A percentile compares a stretch with the other conserved stretches of the same genome.
phyloP scores from a whole-genome alignment of 2,329 filamentous ascomycete genomes.

The Fusarium dimerum region DNA sequence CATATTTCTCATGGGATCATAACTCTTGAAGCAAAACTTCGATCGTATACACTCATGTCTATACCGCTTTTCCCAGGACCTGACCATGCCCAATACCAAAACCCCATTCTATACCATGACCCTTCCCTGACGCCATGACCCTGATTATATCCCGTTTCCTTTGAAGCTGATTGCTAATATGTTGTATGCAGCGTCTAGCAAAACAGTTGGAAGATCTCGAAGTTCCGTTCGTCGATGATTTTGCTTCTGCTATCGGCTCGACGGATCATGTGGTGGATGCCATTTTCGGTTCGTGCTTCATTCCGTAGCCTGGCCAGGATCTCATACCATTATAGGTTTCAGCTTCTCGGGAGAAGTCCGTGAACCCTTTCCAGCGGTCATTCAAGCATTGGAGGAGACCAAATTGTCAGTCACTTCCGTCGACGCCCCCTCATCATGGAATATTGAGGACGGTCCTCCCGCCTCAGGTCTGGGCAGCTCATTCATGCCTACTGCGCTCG shows the following conservation, averaged over 20 bases:
- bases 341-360: constrained; percentile 89
- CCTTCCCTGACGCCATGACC: constrained; percentile 5
- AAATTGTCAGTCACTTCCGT: constrained; percentile 80
- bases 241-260: constrained; percentile 62
- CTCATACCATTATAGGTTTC: constrained; percentile 61
- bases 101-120: constrained; percentile 3
- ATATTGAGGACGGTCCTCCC: constrained; percentile 85
- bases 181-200: constrained; percentile 64
- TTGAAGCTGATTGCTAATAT: constrained; percentile 30
- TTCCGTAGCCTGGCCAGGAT: constrained; percentile 1
- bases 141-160: constrained; percentile 4
- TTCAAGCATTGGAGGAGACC: constrained; percentile 72
- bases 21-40: too few species aligned
- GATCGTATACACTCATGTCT: too few species aligned
- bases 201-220: constrained; percentile 83
- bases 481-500: constrained; percentile 78
- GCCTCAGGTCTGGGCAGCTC: constrained; percentile 72
- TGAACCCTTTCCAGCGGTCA: constrained; percentile 86
- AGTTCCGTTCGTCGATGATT: constrained; percentile 83
- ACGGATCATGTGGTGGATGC: constrained; percentile 87
- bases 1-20: too few species aligned
- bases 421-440: constrained; percentile 93
- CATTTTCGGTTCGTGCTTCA: constrained; percentile 71
- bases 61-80: too few species aligned
- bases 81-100: too few species aligned